A percentile compares a stretch with the other conserved stretches of the same genome.
Evolutionary conservation across 1,139 yeast genomes (phyloP).

Genomic region (Nadsonia commutata): DNA sequence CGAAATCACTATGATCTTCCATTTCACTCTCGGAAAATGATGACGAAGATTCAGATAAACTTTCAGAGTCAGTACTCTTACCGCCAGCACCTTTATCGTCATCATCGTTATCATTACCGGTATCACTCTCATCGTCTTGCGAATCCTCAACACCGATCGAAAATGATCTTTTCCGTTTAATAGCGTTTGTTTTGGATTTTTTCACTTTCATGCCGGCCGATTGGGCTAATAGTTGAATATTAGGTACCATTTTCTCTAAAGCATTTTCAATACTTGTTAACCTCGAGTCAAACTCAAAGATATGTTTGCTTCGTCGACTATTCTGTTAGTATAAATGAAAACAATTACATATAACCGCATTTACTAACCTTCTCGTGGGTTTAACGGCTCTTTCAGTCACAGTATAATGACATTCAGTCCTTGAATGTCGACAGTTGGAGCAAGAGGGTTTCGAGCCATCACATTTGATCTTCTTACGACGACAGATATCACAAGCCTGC

Average conservation of each 20-base stretch:
- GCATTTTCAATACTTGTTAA: slow-evolving; percentile 21
- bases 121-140: neutral
- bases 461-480: slow-evolving; percentile 56
- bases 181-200: neutral
- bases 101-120: neutral
- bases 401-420: slow-evolving; percentile 21
- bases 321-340: too few species aligned
- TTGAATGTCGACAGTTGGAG: slow-evolving; percentile 37
- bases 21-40: slow-evolving; percentile 1
- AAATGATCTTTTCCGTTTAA: neutral
- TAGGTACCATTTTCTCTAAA: slow-evolving; percentile 15
- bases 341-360: too few species aligned
- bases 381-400: slow-evolving; percentile 18
- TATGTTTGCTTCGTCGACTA: slow-evolving; percentile 11
- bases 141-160: neutral
- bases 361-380: slow-evolving; percentile 12
- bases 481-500: slow-evolving; percentile 48
- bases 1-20: slow-evolving; percentile 1
- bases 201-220: slow-evolving; percentile 2
- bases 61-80: too few species aligned
- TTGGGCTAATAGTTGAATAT: slow-evolving; percentile 3
- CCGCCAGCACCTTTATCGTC: neutral
- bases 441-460: slow-evolving; percentile 58
- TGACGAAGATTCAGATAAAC: neutral
- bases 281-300: slow-evolving; percentile 19